Evolutionary conservation across 805 yeast species (phyloP), one percentile per base, ranked within the genome.

Genomic region (Brettanomyces naardenensis): DNA sequence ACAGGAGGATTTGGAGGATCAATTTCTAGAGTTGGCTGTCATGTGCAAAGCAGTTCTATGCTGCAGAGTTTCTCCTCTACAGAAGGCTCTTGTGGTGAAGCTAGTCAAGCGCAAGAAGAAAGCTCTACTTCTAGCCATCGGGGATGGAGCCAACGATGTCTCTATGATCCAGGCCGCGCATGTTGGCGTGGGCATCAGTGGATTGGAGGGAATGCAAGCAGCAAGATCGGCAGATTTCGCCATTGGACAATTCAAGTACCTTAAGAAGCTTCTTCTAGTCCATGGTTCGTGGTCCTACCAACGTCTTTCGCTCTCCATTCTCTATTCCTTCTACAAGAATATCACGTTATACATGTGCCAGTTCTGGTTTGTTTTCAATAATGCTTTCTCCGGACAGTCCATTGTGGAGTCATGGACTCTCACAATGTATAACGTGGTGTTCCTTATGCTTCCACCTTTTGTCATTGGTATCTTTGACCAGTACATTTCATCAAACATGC

Each of bases 191-290:
- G 99, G 99, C 56, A 94, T 92, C 45, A 85, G 95, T 61, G 99
- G 99, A 47, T 82, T 88, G 90, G 99, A 92, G 64, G 99, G 99
- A 48, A 88, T 89, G 87, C 99, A 92, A 62, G 98, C 98, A 9
- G 97, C 98, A 0, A 74, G 99, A 58, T 81, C 95, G 58, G 97
- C 99, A 0, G 99, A 92, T 67, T 78, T 92, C 43, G 88, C 97
- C 1, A 87, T 94, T 59, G 97, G 96, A 0, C 97, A 92, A 58
- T 92, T 92, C 71, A 80, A 80, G 56, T 92, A 75, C 58, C 68
- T 92, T 63, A 76, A 78, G 51, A 88, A 85, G 56, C 63, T 92
- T 39, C 63, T 92, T 31, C 68, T 92, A 32, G 98, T 92, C 9
- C 99, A 92, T 59, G 99, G 99, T 2, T 65, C 95, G 6, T 92